Evolutionary conservation across 257 asterid species (phyloP), one percentile per base, ranked within the genome.

Genomic region (Scutellaria barbata): DNA sequence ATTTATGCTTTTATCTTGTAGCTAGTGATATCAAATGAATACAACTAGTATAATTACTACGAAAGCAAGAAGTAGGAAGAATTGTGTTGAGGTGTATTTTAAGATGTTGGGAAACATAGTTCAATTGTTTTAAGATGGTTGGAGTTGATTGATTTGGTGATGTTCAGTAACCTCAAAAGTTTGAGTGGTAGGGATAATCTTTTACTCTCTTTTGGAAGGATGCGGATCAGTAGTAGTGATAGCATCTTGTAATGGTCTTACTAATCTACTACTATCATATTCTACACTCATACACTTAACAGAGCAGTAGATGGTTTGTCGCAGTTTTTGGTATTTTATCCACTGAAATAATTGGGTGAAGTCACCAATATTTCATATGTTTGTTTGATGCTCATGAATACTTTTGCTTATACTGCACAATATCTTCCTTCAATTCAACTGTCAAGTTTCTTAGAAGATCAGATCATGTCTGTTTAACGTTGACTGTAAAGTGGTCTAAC

Each of bases 71-170:
- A 17, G 40, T 13, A 55, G 41, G 16, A 20, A 51, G 40, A 47
- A 22, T 33, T 52, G 61, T 66, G 40, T 59, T 22, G n/a, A 53
- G 25, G 20, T n/a, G 40, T 65, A 16, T 54, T 63, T 17, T 56
- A 18, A 10, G 9, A 33, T 37, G 14, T 10, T 57, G 18, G 52
- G 37, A 55, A 46, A 46, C 39, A 22, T 0, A 43, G 48, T 40
- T 9, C 10, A 39, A 16, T n/a, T 42, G 16, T 53, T 20, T 43
- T 14, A 25, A 40, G 40, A 39, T n/a, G 5, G 7, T 46, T 51
- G 75, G 59, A 72, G 35, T 66, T 62, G 47, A 17, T 61, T 50
- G 43, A 39, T 51, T 39, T 62, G 6, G 46, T 13, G 9, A 47
- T 70, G 40, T 71, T 14, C 39, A 10, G 72, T 52, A 48, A 40